Percentiles rank a stretch among this genome's conserved stretches.
These are phyloP conservation scores for Cicer bijugum DNA, from an alignment of 306 rosid genomes.

Conservation along the genomic window DNA sequence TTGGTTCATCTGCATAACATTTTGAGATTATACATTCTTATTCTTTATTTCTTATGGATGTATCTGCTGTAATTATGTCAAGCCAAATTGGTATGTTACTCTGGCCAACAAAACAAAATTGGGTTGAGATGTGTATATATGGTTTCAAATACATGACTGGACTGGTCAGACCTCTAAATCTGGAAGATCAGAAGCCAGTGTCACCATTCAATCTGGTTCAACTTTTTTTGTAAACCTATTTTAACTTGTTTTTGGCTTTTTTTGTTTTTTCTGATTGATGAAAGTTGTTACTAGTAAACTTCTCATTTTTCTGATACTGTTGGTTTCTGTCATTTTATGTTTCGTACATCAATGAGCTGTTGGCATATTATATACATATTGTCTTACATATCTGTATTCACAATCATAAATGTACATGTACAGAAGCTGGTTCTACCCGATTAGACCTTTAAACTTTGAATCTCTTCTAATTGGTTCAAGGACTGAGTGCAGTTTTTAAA, in stretches of 20 bases:
- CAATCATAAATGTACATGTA: background rate
- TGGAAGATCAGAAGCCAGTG: slow-evolving; percentile 29
- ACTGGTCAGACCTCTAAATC: slow-evolving; percentile 8
- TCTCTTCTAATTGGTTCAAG: slow-evolving; percentile 4
- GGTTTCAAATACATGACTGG: background rate
- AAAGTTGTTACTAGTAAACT: background rate
- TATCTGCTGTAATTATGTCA: background rate
- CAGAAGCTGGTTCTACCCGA: background rate
- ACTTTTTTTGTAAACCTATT: background rate
- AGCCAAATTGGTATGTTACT: slow-evolving; percentile 9
- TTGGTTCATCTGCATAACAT: slow-evolving; percentile 31
- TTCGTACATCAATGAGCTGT: background rate
- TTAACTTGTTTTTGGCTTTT: background rate
- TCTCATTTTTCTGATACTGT: background rate
- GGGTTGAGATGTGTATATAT: background rate
- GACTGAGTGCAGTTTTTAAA: background rate
- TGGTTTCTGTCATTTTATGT: slow-evolving; percentile 22
- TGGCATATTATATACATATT: background rate
- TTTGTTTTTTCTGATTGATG: background rate
- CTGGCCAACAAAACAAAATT: slow-evolving; percentile 12
- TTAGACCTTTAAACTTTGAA: slow-evolving; percentile 13
- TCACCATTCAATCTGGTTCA: background rate
- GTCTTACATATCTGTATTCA: background rate
- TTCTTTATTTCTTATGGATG: background rate
- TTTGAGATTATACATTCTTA: slow-evolving; percentile 19